phyloP scores from a whole-genome alignment of 495 filamentous ascomycete genomes.

The Penicillium ochrochloron region DNA sequence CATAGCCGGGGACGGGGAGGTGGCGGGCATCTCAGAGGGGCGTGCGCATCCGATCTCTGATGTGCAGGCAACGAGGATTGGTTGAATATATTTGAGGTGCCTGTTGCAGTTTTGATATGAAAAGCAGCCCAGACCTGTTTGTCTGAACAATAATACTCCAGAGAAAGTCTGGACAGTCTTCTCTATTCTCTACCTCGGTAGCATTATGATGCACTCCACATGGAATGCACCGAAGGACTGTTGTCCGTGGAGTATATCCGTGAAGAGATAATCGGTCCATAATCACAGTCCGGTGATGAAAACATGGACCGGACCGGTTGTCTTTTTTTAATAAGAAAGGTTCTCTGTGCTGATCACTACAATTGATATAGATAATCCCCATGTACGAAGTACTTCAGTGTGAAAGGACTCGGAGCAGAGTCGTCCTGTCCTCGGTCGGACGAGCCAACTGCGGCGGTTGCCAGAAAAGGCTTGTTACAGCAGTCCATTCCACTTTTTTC shows the following conservation, averaged over 20 bases:
- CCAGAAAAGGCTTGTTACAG: not conserved
- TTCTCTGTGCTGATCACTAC: not conserved
- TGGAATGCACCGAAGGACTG: not conserved
- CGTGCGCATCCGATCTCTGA: not conserved
- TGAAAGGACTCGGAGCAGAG: not conserved
- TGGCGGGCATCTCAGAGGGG: not conserved
- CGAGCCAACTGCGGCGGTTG: slow-evolving; percentile 17
- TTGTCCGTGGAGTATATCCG: not conserved
- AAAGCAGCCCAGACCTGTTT: not conserved
- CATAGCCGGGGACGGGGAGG: not conserved
- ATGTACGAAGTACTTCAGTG: not conserved
- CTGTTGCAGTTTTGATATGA: not conserved
- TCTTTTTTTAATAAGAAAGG: not conserved
- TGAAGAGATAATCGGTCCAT: not conserved
- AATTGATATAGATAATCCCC: not conserved
- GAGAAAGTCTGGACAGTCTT: not conserved
- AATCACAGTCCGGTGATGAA: not conserved
- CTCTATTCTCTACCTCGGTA: not conserved
- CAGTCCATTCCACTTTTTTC: too few relatives aligned
- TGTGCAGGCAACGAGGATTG: not conserved
- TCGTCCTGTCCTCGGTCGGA: not conserved
- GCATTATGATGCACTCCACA: not conserved
- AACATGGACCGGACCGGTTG: not conserved
- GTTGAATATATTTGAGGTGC: not conserved
- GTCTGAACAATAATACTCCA: not conserved